Conservation (phyloP, 306 rosid species). For the Prunus padus region DNA sequence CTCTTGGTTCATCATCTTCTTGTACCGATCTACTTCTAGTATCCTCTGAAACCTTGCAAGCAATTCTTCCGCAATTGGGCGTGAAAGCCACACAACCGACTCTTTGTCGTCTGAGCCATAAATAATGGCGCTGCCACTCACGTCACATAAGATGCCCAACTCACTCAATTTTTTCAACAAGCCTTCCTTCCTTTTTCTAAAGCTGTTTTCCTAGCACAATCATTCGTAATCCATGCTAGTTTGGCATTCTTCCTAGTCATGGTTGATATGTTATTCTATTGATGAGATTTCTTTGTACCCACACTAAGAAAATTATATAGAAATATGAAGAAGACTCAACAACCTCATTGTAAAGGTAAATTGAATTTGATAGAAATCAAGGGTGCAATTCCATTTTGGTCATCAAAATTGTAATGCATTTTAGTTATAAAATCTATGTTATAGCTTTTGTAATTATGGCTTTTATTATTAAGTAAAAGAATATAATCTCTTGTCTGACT, state of each 20-base stretch:
- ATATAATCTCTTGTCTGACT: too few relatives aligned
- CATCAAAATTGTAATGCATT: too few relatives aligned
- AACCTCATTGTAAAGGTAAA: too few relatives aligned
- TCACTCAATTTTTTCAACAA: slow-evolving; percentile 40
- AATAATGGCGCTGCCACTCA: slow-evolving; percentile 24
- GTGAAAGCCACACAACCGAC: slow-evolving; percentile 30
- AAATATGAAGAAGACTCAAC: too few relatives aligned
- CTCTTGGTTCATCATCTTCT: background rate
- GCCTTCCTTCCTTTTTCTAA: slow-evolving; percentile 27
- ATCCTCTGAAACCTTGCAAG: background rate
- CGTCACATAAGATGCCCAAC: slow-evolving; percentile 32
- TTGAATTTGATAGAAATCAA: too few relatives aligned
- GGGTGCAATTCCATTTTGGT: too few relatives aligned
- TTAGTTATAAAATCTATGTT: too few relatives aligned
- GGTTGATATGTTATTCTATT: background rate
- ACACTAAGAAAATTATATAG: too few relatives aligned
- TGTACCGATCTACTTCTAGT: background rate
- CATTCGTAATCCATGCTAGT: slow-evolving; percentile 30
- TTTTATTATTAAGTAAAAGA: too few relatives aligned
- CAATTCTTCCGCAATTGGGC: slow-evolving; percentile 2
- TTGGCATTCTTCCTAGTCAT: slow-evolving; percentile 37
- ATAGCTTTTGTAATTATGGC: too few relatives aligned
- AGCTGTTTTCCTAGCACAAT: slow-evolving; percentile 33
- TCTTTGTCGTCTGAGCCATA: slow-evolving; percentile 13
- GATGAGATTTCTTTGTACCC: background rate